Evolutionary conservation across 2,329 filamentous ascomycete genomes (phyloP).

Genomic region (Ophiocordyceps robertsii): DNA sequence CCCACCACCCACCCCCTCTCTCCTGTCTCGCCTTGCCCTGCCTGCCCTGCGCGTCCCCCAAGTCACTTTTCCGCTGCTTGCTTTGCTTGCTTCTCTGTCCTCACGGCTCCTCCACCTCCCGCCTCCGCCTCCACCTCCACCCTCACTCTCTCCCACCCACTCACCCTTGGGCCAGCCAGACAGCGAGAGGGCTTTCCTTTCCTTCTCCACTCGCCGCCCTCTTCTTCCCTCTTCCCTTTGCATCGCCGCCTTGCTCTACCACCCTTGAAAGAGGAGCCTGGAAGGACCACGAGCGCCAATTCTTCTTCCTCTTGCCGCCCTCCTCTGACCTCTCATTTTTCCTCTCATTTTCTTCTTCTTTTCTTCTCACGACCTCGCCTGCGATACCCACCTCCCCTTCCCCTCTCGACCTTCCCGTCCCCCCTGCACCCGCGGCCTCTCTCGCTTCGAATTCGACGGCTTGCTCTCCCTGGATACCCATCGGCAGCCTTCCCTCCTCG

Average conservation of each 20-base stretch:
- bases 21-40: not conserved
- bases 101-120: not conserved
- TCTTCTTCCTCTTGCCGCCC: conserved; percentile 6
- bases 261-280: conserved; percentile 4
- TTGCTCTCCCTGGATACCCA: conserved; percentile 9
- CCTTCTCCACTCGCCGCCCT: not conserved
- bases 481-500: conserved; percentile 8
- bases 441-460: conserved; percentile 5
- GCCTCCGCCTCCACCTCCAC: not conserved
- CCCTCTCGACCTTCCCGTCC: conserved; percentile 8
- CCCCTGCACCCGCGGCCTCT: conserved; percentile 4
- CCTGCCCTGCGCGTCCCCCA: not conserved
- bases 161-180: not conserved
- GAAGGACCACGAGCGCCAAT: conserved; percentile 5
- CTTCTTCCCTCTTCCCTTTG: conserved; percentile 7
- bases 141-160: not conserved
- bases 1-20: not conserved
- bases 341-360: conserved; percentile 3
- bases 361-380: conserved; percentile 2
- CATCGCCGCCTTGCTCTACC: conserved; percentile 4
- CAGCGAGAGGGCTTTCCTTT: not conserved
- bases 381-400: conserved; percentile 6
- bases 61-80: not conserved
- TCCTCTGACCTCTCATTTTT: conserved; percentile 4
- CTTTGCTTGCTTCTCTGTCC: not conserved